Base-by-base conservation (phyloP, 2,329 filamentous ascomycete genomes). In the Orbilia brochopaga region DNA sequence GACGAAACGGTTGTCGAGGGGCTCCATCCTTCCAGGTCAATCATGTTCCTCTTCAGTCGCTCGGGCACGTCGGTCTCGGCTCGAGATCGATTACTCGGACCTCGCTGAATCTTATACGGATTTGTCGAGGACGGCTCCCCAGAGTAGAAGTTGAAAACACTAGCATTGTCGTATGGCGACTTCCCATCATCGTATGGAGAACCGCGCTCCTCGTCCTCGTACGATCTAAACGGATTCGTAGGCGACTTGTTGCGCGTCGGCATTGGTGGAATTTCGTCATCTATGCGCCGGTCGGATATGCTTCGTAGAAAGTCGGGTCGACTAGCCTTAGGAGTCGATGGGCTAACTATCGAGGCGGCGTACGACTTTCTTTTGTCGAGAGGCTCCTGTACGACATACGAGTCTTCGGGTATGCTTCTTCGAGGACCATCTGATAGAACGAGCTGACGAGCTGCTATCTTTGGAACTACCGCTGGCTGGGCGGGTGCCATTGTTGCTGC, bases 111-210 rank as follows among this genome's bases (percentile, higher is more conserved):
- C 19, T 17, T 19, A n/a, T 30, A 24, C 17, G 30, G 55, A 21
- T 61, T 53, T 0, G 58, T 30, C 5, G 58, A 42, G 5, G 17
- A 15, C 37, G 57, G 40, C 27, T 63, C 65, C 27, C 40, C 35
- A 10, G 58, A 40, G 42, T 69, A 69, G 32, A 62, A 69, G 30
- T 69, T 69, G 35, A 69, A 69, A 54, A 69, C 56, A n/a, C 65
- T 69, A 35, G 52, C 56, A 17, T 69, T 63, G n/a, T 64, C 66
- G 13, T 70, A 64, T 4, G 56, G 54, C 11, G 66, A 64, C 35
- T 53, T 53, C 8, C 21, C 19, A 17, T 58, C 67, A 21, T 61
- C 67, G 46, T 30, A 30, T 44, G 61, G 61, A 8, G 52, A 57
- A 27, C 55, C 24, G 1, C 48, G 35, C n/a, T 64, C 59, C 19